Percentiles rank a stretch among this genome's conserved stretches.
These are phyloP conservation scores for Taiozyma onychis DNA, from an alignment of 1,139 yeast genomes.

Conservation along the genomic window DNA sequence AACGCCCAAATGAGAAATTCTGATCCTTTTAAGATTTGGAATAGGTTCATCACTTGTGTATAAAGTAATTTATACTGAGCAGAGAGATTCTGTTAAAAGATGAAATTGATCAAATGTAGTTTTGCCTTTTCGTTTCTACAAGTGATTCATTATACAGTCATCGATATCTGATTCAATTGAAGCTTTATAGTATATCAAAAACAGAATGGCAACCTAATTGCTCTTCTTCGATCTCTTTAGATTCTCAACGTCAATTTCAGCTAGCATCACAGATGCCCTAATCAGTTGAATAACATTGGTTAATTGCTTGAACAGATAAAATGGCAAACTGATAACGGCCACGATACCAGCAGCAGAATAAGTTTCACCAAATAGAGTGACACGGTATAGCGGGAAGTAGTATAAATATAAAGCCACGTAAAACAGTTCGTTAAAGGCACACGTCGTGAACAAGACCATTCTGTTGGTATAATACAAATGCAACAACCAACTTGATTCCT, in stretches of 20 bases:
- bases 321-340: conserved; percentile 65
- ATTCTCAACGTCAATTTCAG: conserved; percentile 72
- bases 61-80: not conserved
- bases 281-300: conserved; percentile 86
- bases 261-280: conserved; percentile 79
- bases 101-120: not conserved
- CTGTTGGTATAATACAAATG: conserved; percentile 84
- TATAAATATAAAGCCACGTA: conserved; percentile 84
- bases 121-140: no score
- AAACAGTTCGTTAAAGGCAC: conserved; percentile 90
- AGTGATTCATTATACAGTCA: no score
- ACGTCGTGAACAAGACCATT: conserved; percentile 75
- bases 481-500: conserved; percentile 65
- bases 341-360: conserved; percentile 64
- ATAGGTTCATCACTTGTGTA: not conserved
- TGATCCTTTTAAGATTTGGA: conserved; percentile 16
- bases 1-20: conserved; percentile 22
- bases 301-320: conserved; percentile 87
- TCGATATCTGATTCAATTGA: no score
- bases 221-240: conserved; percentile 9
- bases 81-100: not conserved
- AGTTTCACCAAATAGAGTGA: conserved; percentile 34
- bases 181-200: no score
- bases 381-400: conserved; percentile 37
- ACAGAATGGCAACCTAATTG: not conserved